A percentile compares a stretch with the other conserved stretches of the same genome.
phyloP scores from a whole-genome alignment of 2,329 filamentous ascomycete genomes.

The Sarocladium kiliense region DNA sequence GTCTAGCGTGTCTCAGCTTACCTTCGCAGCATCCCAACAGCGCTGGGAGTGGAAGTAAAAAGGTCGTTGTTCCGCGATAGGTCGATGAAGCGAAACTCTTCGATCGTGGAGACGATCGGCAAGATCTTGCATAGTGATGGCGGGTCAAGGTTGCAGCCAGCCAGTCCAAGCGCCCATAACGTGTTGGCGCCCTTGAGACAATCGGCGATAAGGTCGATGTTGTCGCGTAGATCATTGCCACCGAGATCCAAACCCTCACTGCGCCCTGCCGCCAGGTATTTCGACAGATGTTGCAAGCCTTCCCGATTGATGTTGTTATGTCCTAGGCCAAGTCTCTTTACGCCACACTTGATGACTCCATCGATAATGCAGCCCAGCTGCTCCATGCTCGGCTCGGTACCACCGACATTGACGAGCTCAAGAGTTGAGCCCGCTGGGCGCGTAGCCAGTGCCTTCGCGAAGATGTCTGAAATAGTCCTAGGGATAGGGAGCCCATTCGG shows the following conservation, averaged over 20 bases:
- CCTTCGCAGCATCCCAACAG: constrained; percentile 69
- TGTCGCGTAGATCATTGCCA: constrained; percentile 66
- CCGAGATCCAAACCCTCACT: constrained; percentile 89
- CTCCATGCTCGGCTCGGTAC: constrained; percentile 66
- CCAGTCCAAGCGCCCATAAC: constrained; percentile 78
- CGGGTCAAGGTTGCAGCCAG: constrained; percentile 76
- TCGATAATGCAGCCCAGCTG: constrained; percentile 76
- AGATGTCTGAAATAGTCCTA: constrained; percentile 46
- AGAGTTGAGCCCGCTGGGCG: constrained; percentile 70
- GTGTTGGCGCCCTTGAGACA: constrained; percentile 49
- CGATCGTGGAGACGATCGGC: constrained; percentile 64
- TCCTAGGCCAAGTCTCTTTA: constrained; percentile 75
- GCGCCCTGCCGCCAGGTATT: constrained; percentile 68
- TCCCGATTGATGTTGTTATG: constrained; percentile 72
- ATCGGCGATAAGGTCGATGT: constrained; percentile 47
- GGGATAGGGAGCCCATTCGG: constrained; percentile 29
- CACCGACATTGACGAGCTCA: constrained; percentile 77
- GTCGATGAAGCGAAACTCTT: constrained; percentile 81
- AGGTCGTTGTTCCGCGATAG: constrained; percentile 83
- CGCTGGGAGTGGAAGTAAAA: constrained; percentile 69
- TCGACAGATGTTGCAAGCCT: constrained; percentile 69
- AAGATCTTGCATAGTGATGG: constrained; percentile 69
- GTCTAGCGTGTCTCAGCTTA: no score
- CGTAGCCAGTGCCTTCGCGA: constrained; percentile 71
- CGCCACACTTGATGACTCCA: constrained; percentile 70